Evolutionary conservation across 2,329 filamentous ascomycete species (phyloP).

Genomic region (Gyromitra esculenta): DNA sequence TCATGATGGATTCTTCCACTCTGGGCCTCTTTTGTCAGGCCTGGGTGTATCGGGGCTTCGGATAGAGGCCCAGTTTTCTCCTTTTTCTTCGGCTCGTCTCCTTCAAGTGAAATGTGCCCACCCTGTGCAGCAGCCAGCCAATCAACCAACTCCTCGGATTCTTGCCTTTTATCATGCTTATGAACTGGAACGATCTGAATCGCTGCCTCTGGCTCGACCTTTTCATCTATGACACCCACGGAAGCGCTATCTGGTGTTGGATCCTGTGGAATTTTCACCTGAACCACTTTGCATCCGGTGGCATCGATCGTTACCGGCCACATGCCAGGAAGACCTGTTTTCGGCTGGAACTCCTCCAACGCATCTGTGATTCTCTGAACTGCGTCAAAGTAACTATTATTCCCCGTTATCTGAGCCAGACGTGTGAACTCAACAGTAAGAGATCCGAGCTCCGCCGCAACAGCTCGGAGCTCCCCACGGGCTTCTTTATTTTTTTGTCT

Average conservation of each 20-base stretch:
- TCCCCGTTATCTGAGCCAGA: slow-evolving; percentile 82
- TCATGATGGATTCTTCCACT: slow-evolving; percentile 35
- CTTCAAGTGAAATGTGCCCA: slow-evolving; percentile 35
- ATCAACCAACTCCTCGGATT: slow-evolving; percentile 17
- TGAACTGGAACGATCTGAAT: slow-evolving; percentile 30
- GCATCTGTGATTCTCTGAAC: slow-evolving; percentile 85
- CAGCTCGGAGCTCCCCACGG: slow-evolving; percentile 57
- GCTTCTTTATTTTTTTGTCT: slow-evolving; percentile 54
- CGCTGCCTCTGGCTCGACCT: neutral
- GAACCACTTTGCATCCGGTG: slow-evolving; percentile 75
- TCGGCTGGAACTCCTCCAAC: slow-evolving; percentile 77
- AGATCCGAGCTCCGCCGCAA: slow-evolving; percentile 77
- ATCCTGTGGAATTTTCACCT: slow-evolving; percentile 5
- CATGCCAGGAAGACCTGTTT: slow-evolving; percentile 77
- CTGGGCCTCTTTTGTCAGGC: slow-evolving; percentile 35
- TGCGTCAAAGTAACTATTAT: slow-evolving; percentile 88
- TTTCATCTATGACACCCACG: neutral
- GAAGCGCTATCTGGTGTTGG: slow-evolving; percentile 5
- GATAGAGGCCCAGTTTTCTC: neutral
- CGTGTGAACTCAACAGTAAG: slow-evolving; percentile 89
- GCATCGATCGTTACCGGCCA: slow-evolving; percentile 83
- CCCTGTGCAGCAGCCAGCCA: slow-evolving; percentile 33
- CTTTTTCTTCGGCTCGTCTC: slow-evolving; percentile 27
- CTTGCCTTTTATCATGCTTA: slow-evolving; percentile 33
- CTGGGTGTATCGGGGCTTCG: slow-evolving; percentile 15